A percentile compares a stretch with the other conserved stretches of the same genome.
These are phyloP conservation scores for Melampsora allii-populina DNA, from an alignment of 1,284 basidiomycete genomes.

Conservation along the genomic window DNA sequence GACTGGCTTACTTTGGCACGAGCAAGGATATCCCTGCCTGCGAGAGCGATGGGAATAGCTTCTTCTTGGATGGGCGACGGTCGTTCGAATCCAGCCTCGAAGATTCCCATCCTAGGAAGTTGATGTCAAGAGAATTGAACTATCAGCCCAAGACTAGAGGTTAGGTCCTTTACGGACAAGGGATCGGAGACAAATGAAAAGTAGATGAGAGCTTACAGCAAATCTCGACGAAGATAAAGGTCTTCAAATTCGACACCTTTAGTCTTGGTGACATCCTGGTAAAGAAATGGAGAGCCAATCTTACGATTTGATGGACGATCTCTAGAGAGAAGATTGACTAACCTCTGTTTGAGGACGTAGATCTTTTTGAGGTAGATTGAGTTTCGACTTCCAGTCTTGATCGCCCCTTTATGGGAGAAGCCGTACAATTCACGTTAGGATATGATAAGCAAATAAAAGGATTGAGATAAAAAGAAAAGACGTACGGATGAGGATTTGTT, in stretches of 20 bases:
- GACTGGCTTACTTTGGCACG: slow-evolving; percentile 58
- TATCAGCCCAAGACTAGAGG: slow-evolving; percentile 60
- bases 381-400: slow-evolving; percentile 66
- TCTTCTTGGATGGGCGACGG: slow-evolving; percentile 99
- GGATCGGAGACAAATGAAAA: background rate
- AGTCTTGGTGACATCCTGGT: slow-evolving; percentile 77
- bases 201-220: slow-evolving; percentile 4
- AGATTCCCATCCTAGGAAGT: slow-evolving; percentile 69
- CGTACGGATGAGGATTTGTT: background rate
- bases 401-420: slow-evolving; percentile 27
- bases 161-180: background rate
- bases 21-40: slow-evolving; percentile 70
- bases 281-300: background rate
- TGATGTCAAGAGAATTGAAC: slow-evolving; percentile 59
- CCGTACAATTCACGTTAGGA: background rate
- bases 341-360: slow-evolving; percentile 82
- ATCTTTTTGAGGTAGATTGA: slow-evolving; percentile 85
- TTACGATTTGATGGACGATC: background rate
- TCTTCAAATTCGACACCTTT: slow-evolving; percentile 91
- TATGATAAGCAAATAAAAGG: background rate
- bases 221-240: slow-evolving; percentile 57
- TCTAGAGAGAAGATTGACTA: slow-evolving; percentile 42
- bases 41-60: slow-evolving; percentile 61
- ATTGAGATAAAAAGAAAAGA: background rate
- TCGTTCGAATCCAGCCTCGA: slow-evolving; percentile 93